These are phyloP conservation scores for Chamaecrista fasciculata DNA, from an alignment of 306 rosid species.

Conservation along the genomic window DNA sequence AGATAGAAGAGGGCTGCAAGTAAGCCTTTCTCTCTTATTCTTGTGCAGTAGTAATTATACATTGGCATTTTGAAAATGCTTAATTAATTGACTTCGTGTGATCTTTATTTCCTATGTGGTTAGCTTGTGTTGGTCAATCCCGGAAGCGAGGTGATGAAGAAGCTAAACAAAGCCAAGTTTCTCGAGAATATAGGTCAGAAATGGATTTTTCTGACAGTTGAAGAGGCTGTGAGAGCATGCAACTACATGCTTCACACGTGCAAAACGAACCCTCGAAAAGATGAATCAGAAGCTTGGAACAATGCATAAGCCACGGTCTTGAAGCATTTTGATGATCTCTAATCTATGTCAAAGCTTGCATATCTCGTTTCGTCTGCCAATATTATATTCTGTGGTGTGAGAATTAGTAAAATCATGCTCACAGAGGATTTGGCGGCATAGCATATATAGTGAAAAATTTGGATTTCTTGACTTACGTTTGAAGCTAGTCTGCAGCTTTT, in stretches of 20 bases:
- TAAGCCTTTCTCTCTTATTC: conserved; percentile 21
- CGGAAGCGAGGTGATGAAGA: conserved; percentile 87
- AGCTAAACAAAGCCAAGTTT: conserved; percentile 71
- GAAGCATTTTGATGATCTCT: conserved; percentile 12
- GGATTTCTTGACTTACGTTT: conserved; percentile 11
- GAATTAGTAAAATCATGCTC: conserved; percentile 32
- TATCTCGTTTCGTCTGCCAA: background rate
- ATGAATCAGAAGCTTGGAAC: conserved; percentile 57
- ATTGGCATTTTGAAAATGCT: background rate
- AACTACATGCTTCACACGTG: conserved; percentile 59
- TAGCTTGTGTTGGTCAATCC: conserved; percentile 86
- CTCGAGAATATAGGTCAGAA: conserved; percentile 65
- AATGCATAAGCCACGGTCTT: conserved; percentile 38
- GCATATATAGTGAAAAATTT: background rate
- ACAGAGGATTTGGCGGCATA: conserved; percentile 19
- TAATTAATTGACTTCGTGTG: background rate
- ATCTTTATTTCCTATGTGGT: background rate
- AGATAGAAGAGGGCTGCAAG: conserved; percentile 82
- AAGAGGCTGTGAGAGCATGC: conserved; percentile 91
- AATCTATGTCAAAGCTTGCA: background rate
- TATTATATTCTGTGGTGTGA: conserved; percentile 17
- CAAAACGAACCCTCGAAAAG: conserved; percentile 50
- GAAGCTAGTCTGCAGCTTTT: conserved; percentile 10
- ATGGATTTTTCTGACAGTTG: conserved; percentile 84
- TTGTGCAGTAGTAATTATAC: background rate